phyloP scores from a whole-genome alignment of 2,329 filamentous ascomycete genomes.

The Pseudogymnoascus sp. region DNA sequence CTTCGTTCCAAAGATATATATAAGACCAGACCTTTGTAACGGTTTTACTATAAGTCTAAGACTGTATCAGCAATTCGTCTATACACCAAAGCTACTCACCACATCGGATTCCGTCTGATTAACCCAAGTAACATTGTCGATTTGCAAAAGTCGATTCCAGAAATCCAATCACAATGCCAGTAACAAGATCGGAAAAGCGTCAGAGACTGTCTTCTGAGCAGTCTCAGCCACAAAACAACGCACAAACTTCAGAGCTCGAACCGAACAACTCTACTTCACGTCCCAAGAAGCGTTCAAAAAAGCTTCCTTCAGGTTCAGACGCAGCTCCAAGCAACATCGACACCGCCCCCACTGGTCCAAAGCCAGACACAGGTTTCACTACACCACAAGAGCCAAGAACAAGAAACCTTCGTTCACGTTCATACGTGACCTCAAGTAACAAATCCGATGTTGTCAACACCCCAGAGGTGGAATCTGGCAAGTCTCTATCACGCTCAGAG shows the following conservation, averaged over 20 bases:
- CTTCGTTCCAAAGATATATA: not conserved
- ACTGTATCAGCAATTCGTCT: not conserved
- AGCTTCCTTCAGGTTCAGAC: too few relatives aligned
- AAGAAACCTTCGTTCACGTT: not conserved
- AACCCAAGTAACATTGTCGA: not conserved
- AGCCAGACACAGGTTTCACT: not conserved
- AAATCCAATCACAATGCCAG: not conserved
- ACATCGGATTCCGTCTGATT: constrained; percentile 1
- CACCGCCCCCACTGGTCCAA: not conserved
- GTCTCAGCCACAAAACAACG: not conserved
- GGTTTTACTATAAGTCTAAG: not conserved
- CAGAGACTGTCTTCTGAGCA: not conserved
- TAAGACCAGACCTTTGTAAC: not conserved
- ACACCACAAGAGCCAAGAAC: not conserved
- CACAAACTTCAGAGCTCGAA: not conserved
- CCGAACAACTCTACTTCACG: not conserved
- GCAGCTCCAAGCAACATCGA: not conserved
- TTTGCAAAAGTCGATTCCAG: not conserved
- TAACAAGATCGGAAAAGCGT: not conserved
- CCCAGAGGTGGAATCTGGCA: not conserved
- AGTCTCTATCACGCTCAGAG: not conserved
- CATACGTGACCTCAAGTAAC: not conserved
- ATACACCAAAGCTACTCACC: not conserved
- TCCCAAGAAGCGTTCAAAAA: not conserved
- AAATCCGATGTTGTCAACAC: not conserved